Conservation (phyloP, 805 yeast genomes). For the Ogataea pini region DNA sequence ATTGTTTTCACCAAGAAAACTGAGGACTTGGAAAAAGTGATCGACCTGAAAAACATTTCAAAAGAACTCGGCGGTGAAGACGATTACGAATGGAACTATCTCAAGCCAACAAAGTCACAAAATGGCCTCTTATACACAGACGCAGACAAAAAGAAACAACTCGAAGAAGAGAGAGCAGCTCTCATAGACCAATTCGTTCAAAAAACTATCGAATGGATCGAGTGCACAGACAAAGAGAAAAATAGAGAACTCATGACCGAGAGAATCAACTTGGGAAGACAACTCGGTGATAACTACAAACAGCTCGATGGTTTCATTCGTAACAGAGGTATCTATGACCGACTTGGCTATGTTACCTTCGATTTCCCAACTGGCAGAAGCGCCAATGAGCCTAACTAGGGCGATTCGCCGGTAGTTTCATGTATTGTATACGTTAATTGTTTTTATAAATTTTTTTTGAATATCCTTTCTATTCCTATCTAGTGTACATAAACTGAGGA, state of each 20-base stretch:
- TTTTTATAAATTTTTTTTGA: not conserved
- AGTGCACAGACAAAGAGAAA: conserved; percentile 52
- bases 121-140: conserved; percentile 50
- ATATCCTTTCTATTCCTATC: not conserved
- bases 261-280: conserved; percentile 51
- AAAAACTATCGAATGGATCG: conserved; percentile 79
- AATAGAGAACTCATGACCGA: conserved; percentile 52
- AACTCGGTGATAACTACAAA: conserved; percentile 64
- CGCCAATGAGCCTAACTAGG: not conserved
- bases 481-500: not conserved
- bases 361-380: conserved; percentile 9
- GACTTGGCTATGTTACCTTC: conserved; percentile 51
- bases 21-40: conserved; percentile 65
- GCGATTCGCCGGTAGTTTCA: not conserved
- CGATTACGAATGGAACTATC: conserved; percentile 56
- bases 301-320: conserved; percentile 79
- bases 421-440: conserved; percentile 1
- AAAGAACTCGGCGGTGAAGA: conserved; percentile 75
- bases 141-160: conserved; percentile 46
- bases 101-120: conserved; percentile 58
- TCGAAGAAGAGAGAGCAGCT: conserved; percentile 51
- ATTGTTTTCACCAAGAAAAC: conserved; percentile 75
- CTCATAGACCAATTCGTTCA: conserved; percentile 56
- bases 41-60: conserved; percentile 64
- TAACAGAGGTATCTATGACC: conserved; percentile 75